phyloP scores from a whole-genome alignment of 306 rosid genomes.

The Ormosia emarginata region DNA sequence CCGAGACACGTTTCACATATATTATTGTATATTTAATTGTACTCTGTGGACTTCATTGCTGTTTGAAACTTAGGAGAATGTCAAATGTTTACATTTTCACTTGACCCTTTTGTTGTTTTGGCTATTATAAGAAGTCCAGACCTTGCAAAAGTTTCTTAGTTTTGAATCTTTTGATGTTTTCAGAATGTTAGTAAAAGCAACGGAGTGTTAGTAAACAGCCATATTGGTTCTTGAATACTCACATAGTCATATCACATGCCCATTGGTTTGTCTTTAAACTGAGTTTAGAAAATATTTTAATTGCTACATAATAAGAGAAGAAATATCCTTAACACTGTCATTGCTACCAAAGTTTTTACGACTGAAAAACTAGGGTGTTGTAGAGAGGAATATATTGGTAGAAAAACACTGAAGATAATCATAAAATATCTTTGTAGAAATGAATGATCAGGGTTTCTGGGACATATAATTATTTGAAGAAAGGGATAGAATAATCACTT shows the following conservation, averaged over 20 bases:
- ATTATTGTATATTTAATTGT: neutral
- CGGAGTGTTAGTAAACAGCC: neutral
- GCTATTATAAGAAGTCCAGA: neutral
- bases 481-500: neutral
- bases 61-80: neutral
- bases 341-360: neutral
- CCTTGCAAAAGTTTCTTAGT: neutral
- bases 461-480: neutral
- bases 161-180: neutral
- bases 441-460: neutral
- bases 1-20: slow-evolving; percentile 42
- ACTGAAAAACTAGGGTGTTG: neutral
- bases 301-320: neutral
- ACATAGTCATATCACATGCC: neutral
- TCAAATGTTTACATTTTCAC: neutral
- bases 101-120: slow-evolving; percentile 2
- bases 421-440: neutral
- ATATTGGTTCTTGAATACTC: neutral
- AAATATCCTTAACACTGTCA: neutral
- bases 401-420: neutral
- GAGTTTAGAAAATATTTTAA: neutral
- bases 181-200: neutral
- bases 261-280: neutral
- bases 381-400: neutral
- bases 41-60: neutral